phyloP scores from a whole-genome alignment of 2,329 filamentous ascomycete species.

The Acephala macrosclerotiorum region DNA sequence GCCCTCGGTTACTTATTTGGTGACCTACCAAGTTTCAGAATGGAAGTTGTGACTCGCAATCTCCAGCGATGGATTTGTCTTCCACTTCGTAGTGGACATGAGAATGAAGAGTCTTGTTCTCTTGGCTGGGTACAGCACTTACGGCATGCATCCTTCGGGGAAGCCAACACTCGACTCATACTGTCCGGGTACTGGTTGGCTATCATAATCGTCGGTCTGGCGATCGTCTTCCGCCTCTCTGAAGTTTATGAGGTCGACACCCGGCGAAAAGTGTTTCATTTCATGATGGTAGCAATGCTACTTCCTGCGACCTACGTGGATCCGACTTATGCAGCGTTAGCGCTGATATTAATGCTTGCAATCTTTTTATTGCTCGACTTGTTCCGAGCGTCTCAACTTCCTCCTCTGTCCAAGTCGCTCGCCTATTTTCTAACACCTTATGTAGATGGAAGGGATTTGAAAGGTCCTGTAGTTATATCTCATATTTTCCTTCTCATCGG shows the following conservation, averaged over 20 bases:
- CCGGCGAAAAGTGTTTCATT: constrained; percentile 95
- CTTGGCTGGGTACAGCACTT: constrained; percentile 70
- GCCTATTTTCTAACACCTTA: constrained; percentile 90
- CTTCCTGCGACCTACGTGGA: constrained; percentile 87
- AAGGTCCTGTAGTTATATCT: constrained; percentile 92
- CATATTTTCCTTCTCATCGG: constrained; percentile 96
- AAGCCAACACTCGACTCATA: constrained; percentile 82
- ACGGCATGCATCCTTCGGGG: constrained; percentile 71
- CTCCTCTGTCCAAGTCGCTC: constrained; percentile 85
- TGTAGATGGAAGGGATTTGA: constrained; percentile 90
- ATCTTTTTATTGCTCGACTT: constrained; percentile 90
- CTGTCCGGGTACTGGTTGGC: constrained; percentile 76
- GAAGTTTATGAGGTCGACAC: constrained; percentile 91
- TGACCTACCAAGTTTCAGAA: constrained; percentile 74
- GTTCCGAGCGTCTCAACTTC: constrained; percentile 88
- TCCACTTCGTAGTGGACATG: constrained; percentile 54
- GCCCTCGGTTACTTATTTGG: constrained; percentile 89
- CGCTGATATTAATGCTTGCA: constrained; percentile 79
- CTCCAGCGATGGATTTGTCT: constrained; percentile 80
- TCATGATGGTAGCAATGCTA: constrained; percentile 97
- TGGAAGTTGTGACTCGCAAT: constrained; percentile 72
- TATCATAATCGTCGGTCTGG: constrained; percentile 75
- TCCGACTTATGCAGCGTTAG: constrained; percentile 81
- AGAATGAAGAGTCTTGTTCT: constrained; percentile 50
- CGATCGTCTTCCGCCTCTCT: constrained; percentile 77